Percentiles rank a stretch among this genome's conserved stretches.
Evolutionary conservation across 371 early-diverging fungal genomes (phyloP).

Genomic region (Syncephalis plumigaleata): DNA sequence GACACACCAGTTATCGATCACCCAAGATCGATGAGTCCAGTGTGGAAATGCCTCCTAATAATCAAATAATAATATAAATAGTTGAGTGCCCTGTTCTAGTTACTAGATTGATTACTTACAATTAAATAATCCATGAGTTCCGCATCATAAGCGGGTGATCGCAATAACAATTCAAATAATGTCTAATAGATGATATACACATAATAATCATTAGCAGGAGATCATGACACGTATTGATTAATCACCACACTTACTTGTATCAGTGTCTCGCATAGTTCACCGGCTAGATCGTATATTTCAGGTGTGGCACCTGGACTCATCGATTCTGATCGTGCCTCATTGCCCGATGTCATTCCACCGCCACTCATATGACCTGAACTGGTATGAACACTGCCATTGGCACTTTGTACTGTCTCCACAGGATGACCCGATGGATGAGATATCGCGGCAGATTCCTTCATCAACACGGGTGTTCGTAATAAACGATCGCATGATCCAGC

Average conservation of each 20-base stretch:
- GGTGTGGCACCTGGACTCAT: slow-evolving; percentile 9
- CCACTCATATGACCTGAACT: neutral
- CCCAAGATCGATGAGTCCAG: slow-evolving; percentile 55
- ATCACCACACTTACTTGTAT: slow-evolving; percentile 35
- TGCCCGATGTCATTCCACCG: neutral
- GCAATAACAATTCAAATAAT: slow-evolving; percentile 54
- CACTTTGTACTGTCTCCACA: too few species aligned
- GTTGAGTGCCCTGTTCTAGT: too few species aligned
- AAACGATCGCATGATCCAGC: slow-evolving; percentile 51
- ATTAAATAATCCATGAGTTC: slow-evolving; percentile 43
- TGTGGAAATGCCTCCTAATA: slow-evolving; percentile 18
- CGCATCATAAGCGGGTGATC: slow-evolving; percentile 35
- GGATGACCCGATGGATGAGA: too few species aligned
- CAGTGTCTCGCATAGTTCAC: slow-evolving; percentile 52
- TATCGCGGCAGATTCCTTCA: slow-evolving; percentile 2
- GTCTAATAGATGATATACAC: too few species aligned
- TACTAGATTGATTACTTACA: slow-evolving; percentile 25
- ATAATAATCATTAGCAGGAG: too few species aligned
- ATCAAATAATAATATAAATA: too few species aligned
- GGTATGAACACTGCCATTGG: too few species aligned
- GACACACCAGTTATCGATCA: slow-evolving; percentile 52
- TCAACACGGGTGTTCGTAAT: slow-evolving; percentile 28
- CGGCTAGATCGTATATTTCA: slow-evolving; percentile 37
- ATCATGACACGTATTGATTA: too few species aligned
- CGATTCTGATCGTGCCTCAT: slow-evolving; percentile 8